Evolutionary conservation across 768 basidiomycete genomes (phyloP).

Genomic region (Trametes elegans): DNA sequence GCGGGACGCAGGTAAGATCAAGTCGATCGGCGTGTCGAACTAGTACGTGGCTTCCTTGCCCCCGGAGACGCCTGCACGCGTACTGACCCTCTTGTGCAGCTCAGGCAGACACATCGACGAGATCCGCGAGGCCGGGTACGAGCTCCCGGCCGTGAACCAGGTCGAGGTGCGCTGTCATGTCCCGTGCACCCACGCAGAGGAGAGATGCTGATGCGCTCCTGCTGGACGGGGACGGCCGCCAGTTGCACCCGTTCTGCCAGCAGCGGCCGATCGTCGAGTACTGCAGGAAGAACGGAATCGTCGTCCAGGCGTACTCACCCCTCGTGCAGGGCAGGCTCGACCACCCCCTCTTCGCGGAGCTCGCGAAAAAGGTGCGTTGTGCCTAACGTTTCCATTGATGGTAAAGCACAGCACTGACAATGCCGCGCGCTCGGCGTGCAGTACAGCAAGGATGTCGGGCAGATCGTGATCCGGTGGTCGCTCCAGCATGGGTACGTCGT

Average conservation of each 20-base stretch:
- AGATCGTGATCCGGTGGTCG: slow-evolving; percentile 90
- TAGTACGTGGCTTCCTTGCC: slow-evolving; percentile 34
- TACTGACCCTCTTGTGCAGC: slow-evolving; percentile 35
- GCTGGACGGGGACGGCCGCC: no score
- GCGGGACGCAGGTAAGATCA: slow-evolving; percentile 36
- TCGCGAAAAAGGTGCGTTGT: slow-evolving; percentile 47
- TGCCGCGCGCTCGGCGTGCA: slow-evolving; percentile 43
- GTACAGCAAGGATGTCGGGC: slow-evolving; percentile 57
- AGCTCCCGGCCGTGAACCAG: slow-evolving; percentile 75
- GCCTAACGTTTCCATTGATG: not conserved
- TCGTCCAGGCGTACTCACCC: slow-evolving; percentile 55
- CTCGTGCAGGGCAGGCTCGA: slow-evolving; percentile 51
- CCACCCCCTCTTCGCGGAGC: slow-evolving; percentile 47
- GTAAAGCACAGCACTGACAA: slow-evolving; percentile 38
- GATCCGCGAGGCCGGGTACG: slow-evolving; percentile 58
- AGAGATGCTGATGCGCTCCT: not conserved
- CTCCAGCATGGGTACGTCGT: slow-evolving; percentile 72
- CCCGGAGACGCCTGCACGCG: not conserved
- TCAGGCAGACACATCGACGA: slow-evolving; percentile 73
- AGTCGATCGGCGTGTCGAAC: slow-evolving; percentile 46
- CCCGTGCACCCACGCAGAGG: not conserved
- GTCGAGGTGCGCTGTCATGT: slow-evolving; percentile 54
- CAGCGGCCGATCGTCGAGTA: slow-evolving; percentile 80
- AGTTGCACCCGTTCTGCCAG: slow-evolving; percentile 81
- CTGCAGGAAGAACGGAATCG: slow-evolving; percentile 38